Percentiles rank a stretch among this genome's conserved stretches.
Conservation (phyloP, 2,329 filamentous ascomycete genomes). For the Colletotrichum tropicale region DNA sequence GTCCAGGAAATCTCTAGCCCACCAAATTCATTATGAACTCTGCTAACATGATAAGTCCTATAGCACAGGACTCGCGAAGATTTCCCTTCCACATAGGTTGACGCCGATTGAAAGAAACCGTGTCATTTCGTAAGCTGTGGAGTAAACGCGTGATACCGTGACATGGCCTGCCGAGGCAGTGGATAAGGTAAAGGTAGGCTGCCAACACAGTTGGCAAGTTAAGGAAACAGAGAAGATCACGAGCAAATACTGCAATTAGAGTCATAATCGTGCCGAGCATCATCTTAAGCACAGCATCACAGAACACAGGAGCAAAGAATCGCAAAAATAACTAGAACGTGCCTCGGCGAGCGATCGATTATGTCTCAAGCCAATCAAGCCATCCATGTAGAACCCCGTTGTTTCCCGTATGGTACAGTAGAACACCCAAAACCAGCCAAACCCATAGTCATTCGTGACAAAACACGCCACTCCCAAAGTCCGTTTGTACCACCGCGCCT, state of each 20-base stretch:
- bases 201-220: not conserved
- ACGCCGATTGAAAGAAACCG: not conserved
- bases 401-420: slow-evolving; percentile 47
- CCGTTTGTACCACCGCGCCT: slow-evolving; percentile 12
- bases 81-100: not conserved
- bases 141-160: not conserved
- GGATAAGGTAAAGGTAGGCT: not conserved
- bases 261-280: not conserved
- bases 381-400: slow-evolving; percentile 36
- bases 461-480: slow-evolving; percentile 37
- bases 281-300: not conserved
- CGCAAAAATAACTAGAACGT: slow-evolving; percentile 11
- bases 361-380: slow-evolving; percentile 20
- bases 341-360: slow-evolving; percentile 21
- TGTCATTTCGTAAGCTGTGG: not conserved
- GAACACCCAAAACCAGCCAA: slow-evolving; percentile 48
- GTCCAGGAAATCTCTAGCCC: not conserved
- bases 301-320: not conserved
- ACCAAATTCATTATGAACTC: not conserved
- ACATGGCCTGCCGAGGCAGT: not conserved
- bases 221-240: not conserved
- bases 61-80: not conserved
- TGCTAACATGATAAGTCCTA: not conserved
- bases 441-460: slow-evolving; percentile 45
- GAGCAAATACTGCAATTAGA: not conserved